Conservation (phyloP, 2,329 filamentous ascomycete genomes). For the Arthrobotrys sphaeroides region DNA sequence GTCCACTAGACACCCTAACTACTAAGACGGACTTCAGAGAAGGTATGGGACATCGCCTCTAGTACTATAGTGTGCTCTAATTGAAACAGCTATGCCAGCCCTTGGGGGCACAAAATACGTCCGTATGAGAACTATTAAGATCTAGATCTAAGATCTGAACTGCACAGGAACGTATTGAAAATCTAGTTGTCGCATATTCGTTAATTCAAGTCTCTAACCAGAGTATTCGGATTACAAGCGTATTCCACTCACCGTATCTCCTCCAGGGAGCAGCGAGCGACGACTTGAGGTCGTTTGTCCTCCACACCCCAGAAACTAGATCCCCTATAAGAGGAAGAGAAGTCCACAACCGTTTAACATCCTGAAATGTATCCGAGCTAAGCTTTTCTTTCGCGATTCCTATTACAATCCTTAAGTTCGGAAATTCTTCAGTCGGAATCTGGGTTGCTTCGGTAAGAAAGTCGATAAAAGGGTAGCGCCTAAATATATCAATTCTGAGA, state of each 20-base stretch:
- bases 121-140: background rate
- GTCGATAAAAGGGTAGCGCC: background rate
- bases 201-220: background rate
- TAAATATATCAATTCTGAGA: constrained; percentile 21
- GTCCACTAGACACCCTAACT: no score
- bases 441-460: background rate
- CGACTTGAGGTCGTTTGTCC: background rate
- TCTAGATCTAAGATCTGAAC: background rate
- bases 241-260: background rate
- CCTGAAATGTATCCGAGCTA: background rate
- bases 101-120: background rate
- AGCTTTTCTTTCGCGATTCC: background rate
- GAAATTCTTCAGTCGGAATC: background rate
- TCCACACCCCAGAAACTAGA: background rate
- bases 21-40: background rate
- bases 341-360: background rate
- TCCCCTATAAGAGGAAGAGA: background rate
- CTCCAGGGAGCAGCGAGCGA: background rate
- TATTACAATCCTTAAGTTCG: constrained; percentile 13
- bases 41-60: background rate
- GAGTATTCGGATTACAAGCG: background rate
- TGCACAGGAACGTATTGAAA: background rate
- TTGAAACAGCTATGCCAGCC: constrained; percentile 33
- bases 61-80: background rate
- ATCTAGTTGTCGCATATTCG: background rate